Percentiles rank a stretch among this genome's conserved stretches.
These are phyloP conservation scores for Penicillium bovifimosum DNA, from an alignment of 495 filamentous ascomycete species.

Conservation along the genomic window DNA sequence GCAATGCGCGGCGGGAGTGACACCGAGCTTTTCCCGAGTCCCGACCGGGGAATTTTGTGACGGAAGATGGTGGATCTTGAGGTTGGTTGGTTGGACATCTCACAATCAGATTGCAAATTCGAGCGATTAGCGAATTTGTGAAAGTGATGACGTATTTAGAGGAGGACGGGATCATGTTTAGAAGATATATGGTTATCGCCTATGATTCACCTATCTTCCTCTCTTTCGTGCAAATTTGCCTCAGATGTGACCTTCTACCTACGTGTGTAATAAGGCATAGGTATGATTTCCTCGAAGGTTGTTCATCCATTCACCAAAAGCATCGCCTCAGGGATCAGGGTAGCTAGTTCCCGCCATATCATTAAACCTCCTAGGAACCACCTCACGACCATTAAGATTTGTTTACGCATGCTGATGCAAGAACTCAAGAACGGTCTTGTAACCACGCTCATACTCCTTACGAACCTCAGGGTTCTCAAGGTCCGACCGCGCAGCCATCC, in stretches of 20 bases:
- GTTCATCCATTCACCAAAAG: no score
- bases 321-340: no score
- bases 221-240: no score
- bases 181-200: no score
- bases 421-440: slow-evolving; percentile 67
- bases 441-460: slow-evolving; percentile 75
- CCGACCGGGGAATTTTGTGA: not conserved
- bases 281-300: no score
- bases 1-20: slow-evolving; percentile 9
- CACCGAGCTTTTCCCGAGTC: slow-evolving; percentile 10
- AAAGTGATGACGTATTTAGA: not conserved
- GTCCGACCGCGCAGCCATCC: slow-evolving; percentile 78
- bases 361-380: not conserved
- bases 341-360: not conserved
- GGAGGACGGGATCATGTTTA: not conserved
- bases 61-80: not conserved
- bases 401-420: slow-evolving; percentile 66
- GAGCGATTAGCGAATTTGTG: not conserved
- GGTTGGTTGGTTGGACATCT: no score
- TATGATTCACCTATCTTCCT: not conserved
- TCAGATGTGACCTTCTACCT: no score
- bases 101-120: not conserved
- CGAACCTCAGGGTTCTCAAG: slow-evolving; percentile 61
- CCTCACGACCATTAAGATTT: not conserved
- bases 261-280: no score